Percentiles rank a stretch among this genome's conserved stretches.
Conservation (phyloP, 148 eudicot species). For the Amaranthus palmeri region DNA sequence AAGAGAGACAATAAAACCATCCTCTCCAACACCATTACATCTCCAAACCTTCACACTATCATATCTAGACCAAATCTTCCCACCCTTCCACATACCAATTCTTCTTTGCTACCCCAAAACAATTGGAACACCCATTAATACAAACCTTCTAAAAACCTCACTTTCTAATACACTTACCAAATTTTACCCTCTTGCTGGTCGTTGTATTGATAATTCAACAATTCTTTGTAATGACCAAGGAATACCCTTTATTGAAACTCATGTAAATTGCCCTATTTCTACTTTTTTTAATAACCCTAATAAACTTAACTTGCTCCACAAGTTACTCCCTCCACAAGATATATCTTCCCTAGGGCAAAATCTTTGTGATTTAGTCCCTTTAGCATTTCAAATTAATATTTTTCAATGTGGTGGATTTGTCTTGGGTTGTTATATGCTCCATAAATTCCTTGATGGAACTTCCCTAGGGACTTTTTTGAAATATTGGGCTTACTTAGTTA, state of each 20-base stretch:
- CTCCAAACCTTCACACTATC: conserved; percentile 34
- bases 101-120: conserved; percentile 32
- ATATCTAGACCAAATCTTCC: conserved; percentile 36
- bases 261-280: background rate
- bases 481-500: conserved; percentile 6
- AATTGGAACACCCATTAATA: no score
- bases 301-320: background rate
- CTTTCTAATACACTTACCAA: background rate
- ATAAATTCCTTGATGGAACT: conserved; percentile 16
- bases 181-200: conserved; percentile 15
- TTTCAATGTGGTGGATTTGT: conserved; percentile 21
- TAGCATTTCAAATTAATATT: conserved; percentile 11
- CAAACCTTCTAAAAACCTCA: background rate
- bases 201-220: background rate
- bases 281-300: background rate
- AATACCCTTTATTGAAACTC: background rate
- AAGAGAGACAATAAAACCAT: conserved; percentile 41
- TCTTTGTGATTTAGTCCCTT: background rate
- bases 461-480: conserved; percentile 9
- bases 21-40: conserved; percentile 35
- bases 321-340: background rate
- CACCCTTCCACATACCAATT: conserved; percentile 24
- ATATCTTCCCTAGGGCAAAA: background rate
- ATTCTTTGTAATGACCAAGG: conserved; percentile 2
- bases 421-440: conserved; percentile 10